Evolutionary conservation across 176 grass and related monocot genomes (phyloP), one percentile per base, ranked within the genome.

Genomic region (Chrysopogon serrulatus): DNA sequence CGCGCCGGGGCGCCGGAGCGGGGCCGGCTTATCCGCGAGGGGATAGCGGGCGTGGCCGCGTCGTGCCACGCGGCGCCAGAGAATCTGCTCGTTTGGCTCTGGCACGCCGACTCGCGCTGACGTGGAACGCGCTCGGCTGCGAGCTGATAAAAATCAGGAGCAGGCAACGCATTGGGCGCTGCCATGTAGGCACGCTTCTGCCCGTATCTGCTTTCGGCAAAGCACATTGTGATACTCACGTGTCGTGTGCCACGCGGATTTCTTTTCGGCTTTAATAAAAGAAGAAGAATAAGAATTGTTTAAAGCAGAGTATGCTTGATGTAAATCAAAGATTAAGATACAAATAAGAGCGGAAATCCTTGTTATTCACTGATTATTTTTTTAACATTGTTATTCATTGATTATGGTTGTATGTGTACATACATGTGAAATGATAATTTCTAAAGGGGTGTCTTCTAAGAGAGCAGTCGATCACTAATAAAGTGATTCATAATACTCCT

Each of bases 61-160:
- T 82, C 34, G 47, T 47, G 96, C 86, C 96, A 98, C 78, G 96
- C 87, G 96, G 89, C 77, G 56, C 13, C 4, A 60, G 89, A 61
- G 91, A 92, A 98, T 98, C 96, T 84, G 59, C 45, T 21, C 82
- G 69, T 81, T 63, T 82, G 83, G 89, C 88, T 65, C 57, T 68
- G 56, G 34, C 36, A 53, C 56, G 76, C 84, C 27, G 14, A 81
- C 32, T 48, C 83, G 14, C 81, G 90, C 81, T 94, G 88, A 94
- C 81, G 68, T 84, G 92, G 95, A 81, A 47, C 53, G 45, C 35
- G 81, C 43, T 2, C 65, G 8, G 35, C 43, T 35, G 17, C 2
- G 24, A 21, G 53, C 79, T 59, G 57, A 82, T 72, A 71, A 86
- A 86, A 90, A 86, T 82, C 88, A 71, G 64, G 45, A 16, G 6